Evolutionary conservation across 352 stramenopile genomes (phyloP), one percentile per base, ranked within the genome.

Genomic region (Pilasporangium apinafurcum): DNA sequence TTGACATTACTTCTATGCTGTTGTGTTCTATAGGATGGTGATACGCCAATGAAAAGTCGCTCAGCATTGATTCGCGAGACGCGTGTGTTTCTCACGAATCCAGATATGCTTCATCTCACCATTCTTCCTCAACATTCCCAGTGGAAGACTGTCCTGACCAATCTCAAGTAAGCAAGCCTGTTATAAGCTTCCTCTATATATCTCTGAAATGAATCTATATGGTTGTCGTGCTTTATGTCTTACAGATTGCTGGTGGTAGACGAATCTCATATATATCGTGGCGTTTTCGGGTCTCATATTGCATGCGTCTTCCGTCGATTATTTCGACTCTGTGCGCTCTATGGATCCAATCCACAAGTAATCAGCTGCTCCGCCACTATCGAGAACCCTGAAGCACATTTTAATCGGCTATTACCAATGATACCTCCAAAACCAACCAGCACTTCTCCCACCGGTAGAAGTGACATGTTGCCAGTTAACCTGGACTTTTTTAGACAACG

Each of bases 21-120:
- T 27, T 50, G 8, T 7, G 20, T 0, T 48, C n/a, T 48, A 5
- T 48, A 93, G 81, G 96, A 99, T 60, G 96, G 96, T 12, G 96
- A 99, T 59, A 98, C 93, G 6, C 65, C 80, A 8, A 94, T 97
- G 63, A 78, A 80, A 44, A 73, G 90, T 36, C 83, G 96, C 6
- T 78, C 75, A 18, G 70, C 74, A 33, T 75, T 98, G 21, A 84
- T 89, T 18, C 63, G 66, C 9, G 68, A 95, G 17, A 83, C 83
- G 8, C 87, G 97, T 34, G 83, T 99, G 30, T 95, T 99, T 40
- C 65, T 99, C n/a, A 99, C 95, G 4, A 99, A 99, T 65, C 96
- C 96, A 22, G 96, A 99, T 59, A 99, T 98, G 55, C 72, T 99
- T 13, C 96, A 99, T 62, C 76, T 96, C 12, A 88, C 87, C n/a